Evolutionary conservation across 768 basidiomycete species (phyloP), one percentile per base, ranked within the genome.

Genomic region (Xerocomus spinulosus): DNA sequence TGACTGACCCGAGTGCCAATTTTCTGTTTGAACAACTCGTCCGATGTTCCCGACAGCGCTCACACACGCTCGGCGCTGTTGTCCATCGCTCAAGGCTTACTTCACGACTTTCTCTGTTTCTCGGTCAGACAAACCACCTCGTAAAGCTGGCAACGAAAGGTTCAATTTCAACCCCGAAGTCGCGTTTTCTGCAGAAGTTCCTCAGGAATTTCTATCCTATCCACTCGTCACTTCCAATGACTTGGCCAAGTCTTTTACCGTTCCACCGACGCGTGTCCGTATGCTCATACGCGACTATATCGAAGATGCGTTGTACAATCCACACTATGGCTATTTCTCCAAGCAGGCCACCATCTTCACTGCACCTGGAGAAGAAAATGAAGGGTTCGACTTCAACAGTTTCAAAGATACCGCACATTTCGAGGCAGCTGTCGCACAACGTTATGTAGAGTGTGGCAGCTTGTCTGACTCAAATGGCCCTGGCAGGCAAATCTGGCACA

Each of bases 221-320:
- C 77, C 67, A 56, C 72, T 77, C 24, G 82, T 93, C 52, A 82
- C 83, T 9, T 86, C 92, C 18, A 83, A 83, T 55, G 76, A 82
- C 47, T 67, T 93, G 50, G 81, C 82, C 55, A 66, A 62, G 48
- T 58, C 62, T 26, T 67, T 69, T 44, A 69, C 64, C 8, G 64
- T 68, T 29, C 92, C 90, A 7, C 94, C 93, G 3, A 79, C 71
- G 37, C 74, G 81, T 44, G 93, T 94, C 47, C 91, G 88, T 68
- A 94, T 97, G 91, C 83, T 98, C 29, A 83, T 85, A 38, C 82
- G 96, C 54, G 95, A 99, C 70, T 99, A 87, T 64, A 92, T 99
- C 51, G 92, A 98, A 61, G 96, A 99, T 64, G 85, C 89, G 8
- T 70, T 99, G 30, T 99, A 99, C 72, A 98, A 99, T 66, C 94